These are phyloP conservation scores for Cymbidium sinense DNA, from an alignment of 106 monocot genomes.

Conservation along the genomic window DNA sequence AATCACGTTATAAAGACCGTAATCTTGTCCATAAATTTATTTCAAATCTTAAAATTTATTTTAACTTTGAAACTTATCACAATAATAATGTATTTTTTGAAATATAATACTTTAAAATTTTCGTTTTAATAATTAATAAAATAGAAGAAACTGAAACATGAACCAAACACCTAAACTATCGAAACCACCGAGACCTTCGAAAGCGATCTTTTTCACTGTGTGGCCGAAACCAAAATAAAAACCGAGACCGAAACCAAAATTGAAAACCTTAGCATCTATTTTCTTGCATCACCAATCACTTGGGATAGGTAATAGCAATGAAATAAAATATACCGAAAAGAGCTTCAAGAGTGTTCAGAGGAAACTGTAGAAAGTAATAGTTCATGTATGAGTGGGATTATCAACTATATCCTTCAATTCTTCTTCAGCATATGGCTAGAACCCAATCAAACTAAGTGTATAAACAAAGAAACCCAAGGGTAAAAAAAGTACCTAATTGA, in stretches of 20 bases:
- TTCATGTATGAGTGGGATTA: not conserved
- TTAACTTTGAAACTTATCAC: not conserved
- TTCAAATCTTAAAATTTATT: not conserved
- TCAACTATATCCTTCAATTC: not conserved
- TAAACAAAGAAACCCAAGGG: not conserved
- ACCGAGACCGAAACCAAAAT: not conserved
- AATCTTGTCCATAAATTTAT: not conserved
- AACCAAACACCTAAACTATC: not conserved
- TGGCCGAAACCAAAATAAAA: no score
- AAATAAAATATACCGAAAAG: not conserved
- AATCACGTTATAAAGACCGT: not conserved
- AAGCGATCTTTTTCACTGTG: not conserved
- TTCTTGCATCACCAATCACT: not conserved
- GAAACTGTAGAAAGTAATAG: not conserved
- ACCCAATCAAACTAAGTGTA: not conserved
- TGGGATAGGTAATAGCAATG: not conserved
- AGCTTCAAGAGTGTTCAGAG: not conserved
- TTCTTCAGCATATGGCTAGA: not conserved
- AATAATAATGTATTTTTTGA: not conserved
- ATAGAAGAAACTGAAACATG: not conserved
- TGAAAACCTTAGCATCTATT: not conserved
- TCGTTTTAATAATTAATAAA: not conserved
- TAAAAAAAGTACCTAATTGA: constrained; percentile 49
- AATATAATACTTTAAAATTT: not conserved
- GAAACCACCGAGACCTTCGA: not conserved